These are phyloP conservation scores for Myrmaecium sp. DNA, from an alignment of 2,329 filamentous ascomycete species.

Conservation along the genomic window DNA sequence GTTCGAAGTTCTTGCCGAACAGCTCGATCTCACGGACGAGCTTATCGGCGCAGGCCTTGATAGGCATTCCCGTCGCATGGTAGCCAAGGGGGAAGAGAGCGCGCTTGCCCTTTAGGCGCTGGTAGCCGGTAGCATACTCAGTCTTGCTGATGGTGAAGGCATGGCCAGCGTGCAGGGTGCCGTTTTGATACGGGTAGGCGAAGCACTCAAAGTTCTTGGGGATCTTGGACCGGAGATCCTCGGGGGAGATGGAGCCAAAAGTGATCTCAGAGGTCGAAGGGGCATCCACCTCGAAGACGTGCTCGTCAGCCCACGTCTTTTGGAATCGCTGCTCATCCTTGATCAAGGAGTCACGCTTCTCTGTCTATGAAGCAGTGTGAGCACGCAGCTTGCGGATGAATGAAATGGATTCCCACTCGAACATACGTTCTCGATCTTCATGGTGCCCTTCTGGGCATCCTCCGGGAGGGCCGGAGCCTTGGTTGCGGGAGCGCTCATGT, in stretches of 20 bases:
- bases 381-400: slow-evolving; percentile 11
- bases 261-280: slow-evolving; percentile 65
- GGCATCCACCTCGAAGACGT: slow-evolving; percentile 73
- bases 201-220: slow-evolving; percentile 86
- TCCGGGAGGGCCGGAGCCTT: too few relatives aligned
- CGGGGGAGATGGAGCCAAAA: slow-evolving; percentile 53
- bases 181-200: slow-evolving; percentile 40
- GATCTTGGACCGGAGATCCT: slow-evolving; percentile 59
- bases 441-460: slow-evolving; percentile 46
- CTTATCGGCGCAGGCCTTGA: slow-evolving; percentile 95
- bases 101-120: slow-evolving; percentile 78
- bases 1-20: slow-evolving; percentile 76
- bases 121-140: slow-evolving; percentile 77
- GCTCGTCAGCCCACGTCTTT: slow-evolving; percentile 58
- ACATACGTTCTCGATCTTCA: slow-evolving; percentile 46
- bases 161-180: slow-evolving; percentile 67
- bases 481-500: slow-evolving; percentile 37
- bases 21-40: slow-evolving; percentile 73
- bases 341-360: slow-evolving; percentile 72
- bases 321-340: slow-evolving; percentile 87
- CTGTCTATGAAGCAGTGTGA: slow-evolving; percentile 47
- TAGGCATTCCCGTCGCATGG: slow-evolving; percentile 94
- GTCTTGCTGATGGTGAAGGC: slow-evolving; percentile 84
- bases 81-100: slow-evolving; percentile 83
- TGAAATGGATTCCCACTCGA: slow-evolving; percentile 2